phyloP scores from a whole-genome alignment of 352 stramenopile species.

The Globisporangium nodosum region DNA sequence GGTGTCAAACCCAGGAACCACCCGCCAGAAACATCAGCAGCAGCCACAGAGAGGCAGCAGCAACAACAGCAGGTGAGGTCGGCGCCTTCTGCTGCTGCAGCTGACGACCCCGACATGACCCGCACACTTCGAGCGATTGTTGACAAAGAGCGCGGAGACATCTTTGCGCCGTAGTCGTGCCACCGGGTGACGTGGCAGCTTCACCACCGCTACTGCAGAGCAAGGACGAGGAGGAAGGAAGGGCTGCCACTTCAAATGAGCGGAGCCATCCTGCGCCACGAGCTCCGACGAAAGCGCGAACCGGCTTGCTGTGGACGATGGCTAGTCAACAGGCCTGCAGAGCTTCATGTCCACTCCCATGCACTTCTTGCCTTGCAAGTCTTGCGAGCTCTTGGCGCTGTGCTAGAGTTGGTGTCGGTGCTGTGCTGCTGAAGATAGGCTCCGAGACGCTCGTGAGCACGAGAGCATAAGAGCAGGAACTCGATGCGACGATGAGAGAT shows the following conservation, averaged over 20 bases:
- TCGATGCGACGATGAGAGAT: no score
- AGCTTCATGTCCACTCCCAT: no score
- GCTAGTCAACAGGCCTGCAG: no score
- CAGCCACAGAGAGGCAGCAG: background rate
- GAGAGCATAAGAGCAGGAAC: no score
- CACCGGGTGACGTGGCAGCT: background rate
- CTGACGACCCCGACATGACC: background rate
- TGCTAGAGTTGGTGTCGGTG: no score
- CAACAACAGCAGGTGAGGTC: background rate
- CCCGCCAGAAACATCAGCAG: background rate
- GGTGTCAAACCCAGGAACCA: background rate
- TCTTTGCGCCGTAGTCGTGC: no score
- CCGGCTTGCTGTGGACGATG: background rate
- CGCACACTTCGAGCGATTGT: no score
- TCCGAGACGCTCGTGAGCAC: no score
- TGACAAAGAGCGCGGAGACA: no score
- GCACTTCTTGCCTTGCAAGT: no score
- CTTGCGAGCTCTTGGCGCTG: no score
- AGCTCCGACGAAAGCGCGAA: background rate
- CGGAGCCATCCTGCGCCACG: background rate
- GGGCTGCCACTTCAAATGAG: background rate
- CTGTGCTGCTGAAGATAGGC: no score
- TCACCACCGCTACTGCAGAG: background rate
- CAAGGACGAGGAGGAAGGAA: background rate
- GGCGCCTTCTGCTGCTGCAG: background rate